Evolutionary conservation across 805 yeast genomes (phyloP).

Genomic region (Kodamaea lidongshanica): DNA sequence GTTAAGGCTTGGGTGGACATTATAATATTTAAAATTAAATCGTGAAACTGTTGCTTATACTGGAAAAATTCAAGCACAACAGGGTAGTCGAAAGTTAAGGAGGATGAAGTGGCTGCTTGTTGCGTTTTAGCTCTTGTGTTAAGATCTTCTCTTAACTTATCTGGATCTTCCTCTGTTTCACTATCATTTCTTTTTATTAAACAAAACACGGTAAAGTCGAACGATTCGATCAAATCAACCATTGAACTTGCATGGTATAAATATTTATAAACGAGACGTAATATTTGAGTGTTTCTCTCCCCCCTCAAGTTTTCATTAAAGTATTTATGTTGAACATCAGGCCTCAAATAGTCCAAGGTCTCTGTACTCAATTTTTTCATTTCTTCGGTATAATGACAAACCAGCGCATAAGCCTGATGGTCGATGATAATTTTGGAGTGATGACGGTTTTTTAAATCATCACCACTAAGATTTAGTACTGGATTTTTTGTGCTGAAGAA

Average conservation of each 20-base stretch:
- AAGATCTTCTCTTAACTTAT: slow-evolving; percentile 7
- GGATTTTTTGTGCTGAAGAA: slow-evolving; percentile 41
- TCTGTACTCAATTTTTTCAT: slow-evolving; percentile 36
- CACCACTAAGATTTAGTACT: slow-evolving; percentile 37
- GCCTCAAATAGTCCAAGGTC: slow-evolving; percentile 35
- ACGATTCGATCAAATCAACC: slow-evolving; percentile 50
- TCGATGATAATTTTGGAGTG: slow-evolving; percentile 47
- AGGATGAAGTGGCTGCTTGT: slow-evolving; percentile 8
- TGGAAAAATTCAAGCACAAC: slow-evolving; percentile 65
- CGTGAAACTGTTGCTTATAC: slow-evolving; percentile 66
- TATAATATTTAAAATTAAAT: slow-evolving; percentile 49
- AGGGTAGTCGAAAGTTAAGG: slow-evolving; percentile 43
- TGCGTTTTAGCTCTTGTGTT: slow-evolving; percentile 1
- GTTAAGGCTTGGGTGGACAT: slow-evolving; percentile 68
- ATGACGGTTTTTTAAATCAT: slow-evolving; percentile 34
- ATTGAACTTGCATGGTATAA: slow-evolving; percentile 44
- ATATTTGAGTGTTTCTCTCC: slow-evolving; percentile 47
- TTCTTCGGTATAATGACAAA: slow-evolving; percentile 32
- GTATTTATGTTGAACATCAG: slow-evolving; percentile 28
- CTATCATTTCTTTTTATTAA: slow-evolving; percentile 30
- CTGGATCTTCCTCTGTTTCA: slow-evolving; percentile 14
- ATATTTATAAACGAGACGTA: slow-evolving; percentile 48
- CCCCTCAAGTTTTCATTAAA: slow-evolving; percentile 28
- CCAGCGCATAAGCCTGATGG: slow-evolving; percentile 37
- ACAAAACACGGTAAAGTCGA: slow-evolving; percentile 54